A percentile compares a stretch with the other conserved stretches of the same genome.
phyloP scores from a whole-genome alignment of 805 yeast genomes.

The Candida endomychidarum region DNA sequence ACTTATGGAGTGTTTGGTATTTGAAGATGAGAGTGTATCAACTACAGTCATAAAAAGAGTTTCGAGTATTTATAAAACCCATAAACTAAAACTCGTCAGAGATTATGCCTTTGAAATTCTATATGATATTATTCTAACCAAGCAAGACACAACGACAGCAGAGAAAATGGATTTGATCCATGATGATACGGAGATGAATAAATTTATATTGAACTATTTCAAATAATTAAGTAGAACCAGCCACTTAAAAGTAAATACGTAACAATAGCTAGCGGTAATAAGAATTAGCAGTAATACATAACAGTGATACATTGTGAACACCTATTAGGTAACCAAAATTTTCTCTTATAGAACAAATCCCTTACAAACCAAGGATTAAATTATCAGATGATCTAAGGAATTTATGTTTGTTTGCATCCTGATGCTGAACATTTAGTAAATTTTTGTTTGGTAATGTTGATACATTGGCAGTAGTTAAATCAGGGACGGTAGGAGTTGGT shows the following conservation, averaged over 20 bases:
- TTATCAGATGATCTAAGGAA: conserved; percentile 22
- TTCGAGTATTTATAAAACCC: conserved; percentile 2
- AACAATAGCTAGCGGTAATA: no score
- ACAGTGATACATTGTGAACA: no score
- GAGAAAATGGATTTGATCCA: no score
- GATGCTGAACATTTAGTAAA: conserved; percentile 13
- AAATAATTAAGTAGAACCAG: background rate
- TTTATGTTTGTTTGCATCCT: conserved; percentile 10
- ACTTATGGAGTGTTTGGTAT: conserved; percentile 43
- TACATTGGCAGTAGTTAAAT: background rate
- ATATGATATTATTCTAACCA: conserved; percentile 11
- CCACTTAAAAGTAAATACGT: no score
- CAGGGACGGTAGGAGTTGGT: conserved; percentile 1
- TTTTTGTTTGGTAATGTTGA: conserved; percentile 10
- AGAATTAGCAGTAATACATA: no score
- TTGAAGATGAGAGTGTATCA: conserved; percentile 8
- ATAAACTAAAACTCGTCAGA: conserved; percentile 4
- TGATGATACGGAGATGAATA: conserved; percentile 4
- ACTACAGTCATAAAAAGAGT: conserved; percentile 9
- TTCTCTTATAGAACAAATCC: no score
- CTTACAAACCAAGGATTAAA: conserved; percentile 21
- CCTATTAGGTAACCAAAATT: no score
- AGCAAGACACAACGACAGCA: no score
- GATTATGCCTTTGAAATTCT: conserved; percentile 7
- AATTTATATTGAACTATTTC: background rate